Base-by-base conservation (phyloP, 129 eudicot genomes). In the Erigeron canadensis region DNA sequence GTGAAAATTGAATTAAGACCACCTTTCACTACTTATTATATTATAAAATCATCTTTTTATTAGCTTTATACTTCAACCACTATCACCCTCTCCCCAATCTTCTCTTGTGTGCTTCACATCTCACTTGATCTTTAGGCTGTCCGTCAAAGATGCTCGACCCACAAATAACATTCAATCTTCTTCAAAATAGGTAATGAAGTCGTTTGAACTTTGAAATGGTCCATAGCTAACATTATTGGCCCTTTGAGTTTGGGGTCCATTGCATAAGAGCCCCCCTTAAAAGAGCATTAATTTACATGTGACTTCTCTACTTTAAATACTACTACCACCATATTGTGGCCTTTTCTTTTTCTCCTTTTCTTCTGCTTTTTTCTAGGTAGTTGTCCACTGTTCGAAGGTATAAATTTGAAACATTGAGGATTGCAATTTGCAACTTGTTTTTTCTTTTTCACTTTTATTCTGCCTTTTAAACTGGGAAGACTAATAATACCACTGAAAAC, bases 201-300 rank as follows among this genome's bases (percentile, higher is more conserved):
- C 38, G 3, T 28, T 28, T 28, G 34, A 28, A 5, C 12, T 34
- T 60, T 34, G 41, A 60, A 60, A 17, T 60, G 16, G 65, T 60
- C 65, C 18, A 58, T 11, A 39, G 58, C 23, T 75, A 57, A 22
- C 50, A 45, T 42, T 45, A 67, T 75, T 66, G 40, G 67, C 57
- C 67, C 73, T 66, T 56, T 28, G 19, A 66, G 48, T 75, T 65
- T 47, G 42, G 65, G 68, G 46, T 63, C 73, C 67, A 78, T 76
- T 28, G 18, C 70, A 47, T 13, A 50, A 71, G 34, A 19, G 12
- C 62, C 67, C 63, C 34, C 61, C 62, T 62, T 62, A 63, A 34
- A 10, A 69, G 45, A 56, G 67, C 77, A 71, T 44, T 46, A 4
- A 55, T 21, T 38, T 69, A 69, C 69, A 77, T 62, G 42, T 63